Evolutionary conservation across 2,329 filamentous ascomycete genomes (phyloP), one percentile per base, ranked within the genome.

Genomic region (Diaporthe nobilis): DNA sequence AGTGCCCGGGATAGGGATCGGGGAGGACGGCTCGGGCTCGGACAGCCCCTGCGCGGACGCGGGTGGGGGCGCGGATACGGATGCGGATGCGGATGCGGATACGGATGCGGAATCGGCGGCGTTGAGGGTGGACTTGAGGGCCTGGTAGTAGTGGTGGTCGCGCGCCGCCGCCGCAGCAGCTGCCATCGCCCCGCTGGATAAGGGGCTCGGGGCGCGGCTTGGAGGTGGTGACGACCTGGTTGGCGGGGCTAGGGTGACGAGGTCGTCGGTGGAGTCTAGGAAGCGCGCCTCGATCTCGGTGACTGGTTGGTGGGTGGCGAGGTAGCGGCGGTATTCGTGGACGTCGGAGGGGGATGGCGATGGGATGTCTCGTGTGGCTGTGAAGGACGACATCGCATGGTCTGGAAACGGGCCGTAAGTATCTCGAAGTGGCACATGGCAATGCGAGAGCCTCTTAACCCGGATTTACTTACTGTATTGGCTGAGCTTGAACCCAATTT

Each of bases 401-500:
- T 92, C 90, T 92, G 51, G 3, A 75, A 80, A 70, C 80, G 72
- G 20, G 17, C 9, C 15, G 60, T 75, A 1, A 73, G 51, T 22
- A 22, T n/a, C 28, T 22, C 20, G 1, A 20, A 13, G 1, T 51
- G 2, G 22, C 67, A 34, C 31, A 28, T 60, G 28, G 12, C 15
- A 47, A 31, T 25, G 49, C 34, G 15, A 39, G 15, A 22, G 34
- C 47, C 4, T 7, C 13, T 20, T 22, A 15, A 1, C 44, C 15
- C 13, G 5, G 37, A 5, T 3, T 6, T 42, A 75, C 89, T 82
- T 84, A 93, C 92, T 92, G 81, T 94, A 95, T 80, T 94, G 91
- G 44, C 88, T 88, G 12, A 94, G 83, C 81, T 94, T 94, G 77
- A 89, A 88, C 22, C 90, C 92, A 72, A 94, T 91, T 78, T 90